phyloP scores from a whole-genome alignment of 768 basidiomycete genomes.

The Panellus pusillus region DNA sequence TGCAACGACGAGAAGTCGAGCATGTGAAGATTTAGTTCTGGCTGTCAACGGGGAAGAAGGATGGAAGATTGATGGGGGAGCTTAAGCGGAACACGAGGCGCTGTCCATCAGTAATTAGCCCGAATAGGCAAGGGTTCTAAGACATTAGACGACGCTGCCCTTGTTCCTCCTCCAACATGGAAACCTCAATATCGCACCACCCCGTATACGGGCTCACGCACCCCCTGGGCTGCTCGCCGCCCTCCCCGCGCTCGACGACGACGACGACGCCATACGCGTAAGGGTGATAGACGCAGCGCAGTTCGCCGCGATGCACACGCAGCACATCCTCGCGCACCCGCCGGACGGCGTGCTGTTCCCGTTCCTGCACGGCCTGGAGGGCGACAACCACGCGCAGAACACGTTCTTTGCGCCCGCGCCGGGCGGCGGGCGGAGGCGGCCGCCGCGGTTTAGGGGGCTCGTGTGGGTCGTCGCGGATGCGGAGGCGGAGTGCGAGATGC shows the following conservation, averaged over 20 bases:
- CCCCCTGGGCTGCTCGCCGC: not conserved
- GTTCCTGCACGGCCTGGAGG: slow-evolving; percentile 85
- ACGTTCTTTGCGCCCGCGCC: slow-evolving; percentile 64
- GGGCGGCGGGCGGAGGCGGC: slow-evolving; percentile 8
- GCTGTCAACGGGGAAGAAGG: not conserved
- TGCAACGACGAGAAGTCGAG: too few species aligned
- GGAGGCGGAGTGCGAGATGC: slow-evolving; percentile 35
- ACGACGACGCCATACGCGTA: not conserved
- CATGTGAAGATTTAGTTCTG: too few species aligned
- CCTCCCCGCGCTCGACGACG: not conserved
- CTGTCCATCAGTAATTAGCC: not conserved
- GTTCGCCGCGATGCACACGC: slow-evolving; percentile 62
- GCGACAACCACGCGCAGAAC: slow-evolving; percentile 76
- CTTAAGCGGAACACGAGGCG: not conserved
- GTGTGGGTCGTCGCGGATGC: slow-evolving; percentile 84
- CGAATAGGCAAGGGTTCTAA: not conserved
- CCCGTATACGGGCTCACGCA: too few species aligned
- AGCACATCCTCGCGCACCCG: slow-evolving; percentile 67
- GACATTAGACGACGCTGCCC: not conserved
- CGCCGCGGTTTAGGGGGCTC: slow-evolving; percentile 65
- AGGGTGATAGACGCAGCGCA: slow-evolving; percentile 38
- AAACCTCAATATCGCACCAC: too few species aligned
- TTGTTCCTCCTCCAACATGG: too few species aligned
- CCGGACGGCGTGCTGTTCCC: slow-evolving; percentile 85
- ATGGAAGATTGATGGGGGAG: not conserved